Percentiles rank a stretch among this genome's conserved stretches.
These are phyloP conservation scores for Aspergillus sp. DNA, from an alignment of 2,329 filamentous ascomycete species.

Conservation along the genomic window DNA sequence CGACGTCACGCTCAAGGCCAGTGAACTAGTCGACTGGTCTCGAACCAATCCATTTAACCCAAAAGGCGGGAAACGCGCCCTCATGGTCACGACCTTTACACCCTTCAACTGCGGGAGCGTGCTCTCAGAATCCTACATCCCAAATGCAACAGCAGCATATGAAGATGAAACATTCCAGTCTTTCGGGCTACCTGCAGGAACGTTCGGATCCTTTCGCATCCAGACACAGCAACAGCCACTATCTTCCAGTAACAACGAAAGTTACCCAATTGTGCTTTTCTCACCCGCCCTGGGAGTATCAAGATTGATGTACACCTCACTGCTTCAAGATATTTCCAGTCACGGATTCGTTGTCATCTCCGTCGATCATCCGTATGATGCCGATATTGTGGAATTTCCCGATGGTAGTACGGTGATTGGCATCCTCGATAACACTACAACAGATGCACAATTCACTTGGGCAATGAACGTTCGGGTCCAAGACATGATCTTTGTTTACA, in stretches of 20 bases:
- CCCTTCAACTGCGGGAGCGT: constrained; percentile 19
- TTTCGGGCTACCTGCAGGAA: constrained; percentile 27
- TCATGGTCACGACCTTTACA: constrained; percentile 34
- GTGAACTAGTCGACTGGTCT: constrained; percentile 19
- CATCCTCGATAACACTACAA: constrained; percentile 15
- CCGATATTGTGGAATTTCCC: constrained; percentile 36
- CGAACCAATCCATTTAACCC: constrained; percentile 31
- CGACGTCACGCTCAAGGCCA: background rate
- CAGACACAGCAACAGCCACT: constrained; percentile 18
- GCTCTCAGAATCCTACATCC: constrained; percentile 27
- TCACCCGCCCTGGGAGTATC: constrained; percentile 32
- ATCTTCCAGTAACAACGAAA: background rate
- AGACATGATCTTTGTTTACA: constrained; percentile 21
- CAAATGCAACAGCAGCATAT: constrained; percentile 30
- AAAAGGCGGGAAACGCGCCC: constrained; percentile 17
- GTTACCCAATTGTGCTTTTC: constrained; percentile 35
- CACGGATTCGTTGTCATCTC: constrained; percentile 37
- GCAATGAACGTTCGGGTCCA: constrained; percentile 13
- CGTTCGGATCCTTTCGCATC: constrained; percentile 28
- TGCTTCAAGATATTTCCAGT: constrained; percentile 36
- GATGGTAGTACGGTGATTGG: constrained; percentile 22
- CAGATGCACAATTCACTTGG: constrained; percentile 8
- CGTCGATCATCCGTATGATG: constrained; percentile 41
- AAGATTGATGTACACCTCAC: constrained; percentile 32
- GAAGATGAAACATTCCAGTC: constrained; percentile 19